phyloP scores from a whole-genome alignment of 495 filamentous ascomycete genomes.

The Talaromyces borbonicus region DNA sequence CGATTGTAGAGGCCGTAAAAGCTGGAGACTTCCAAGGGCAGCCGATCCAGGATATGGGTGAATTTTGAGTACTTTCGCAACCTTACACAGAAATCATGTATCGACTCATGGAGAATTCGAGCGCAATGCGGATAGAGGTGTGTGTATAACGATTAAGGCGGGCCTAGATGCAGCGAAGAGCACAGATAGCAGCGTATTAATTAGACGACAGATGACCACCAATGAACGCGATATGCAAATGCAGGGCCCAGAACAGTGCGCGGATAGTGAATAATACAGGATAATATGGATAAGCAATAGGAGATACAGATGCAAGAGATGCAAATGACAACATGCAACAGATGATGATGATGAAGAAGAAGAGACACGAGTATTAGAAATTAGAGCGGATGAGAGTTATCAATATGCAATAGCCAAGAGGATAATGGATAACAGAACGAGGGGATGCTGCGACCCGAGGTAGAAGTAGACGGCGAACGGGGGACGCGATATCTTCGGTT shows the following conservation, averaged over 20 bases:
- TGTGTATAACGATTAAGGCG: constrained; percentile 1
- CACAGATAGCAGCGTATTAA: constrained; percentile 7
- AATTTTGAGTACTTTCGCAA: too few relatives aligned
- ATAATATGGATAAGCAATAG: neutral
- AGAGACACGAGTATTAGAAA: too few relatives aligned
- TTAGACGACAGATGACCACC: constrained; percentile 10
- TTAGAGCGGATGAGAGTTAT: too few relatives aligned
- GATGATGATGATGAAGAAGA: too few relatives aligned
- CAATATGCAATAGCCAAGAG: too few relatives aligned
- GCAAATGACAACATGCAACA: too few relatives aligned
- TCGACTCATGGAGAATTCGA: constrained; percentile 5
- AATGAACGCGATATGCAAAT: constrained; percentile 13
- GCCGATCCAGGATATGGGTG: too few relatives aligned
- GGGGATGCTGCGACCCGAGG: too few relatives aligned
- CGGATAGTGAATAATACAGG: neutral
- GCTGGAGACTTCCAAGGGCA: too few relatives aligned
- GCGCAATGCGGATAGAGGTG: neutral
- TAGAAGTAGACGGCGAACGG: too few relatives aligned
- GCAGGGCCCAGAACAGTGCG: constrained; percentile 3
- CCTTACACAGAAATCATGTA: neutral
- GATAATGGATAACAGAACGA: too few relatives aligned
- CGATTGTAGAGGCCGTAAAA: neutral
- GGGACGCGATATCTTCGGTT: too few relatives aligned
- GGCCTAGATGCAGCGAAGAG: constrained; percentile 8
- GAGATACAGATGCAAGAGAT: neutral